Evolutionary conservation across 129 eudicot species (phyloP).

Genomic region (Flaveria sonorensis): DNA sequence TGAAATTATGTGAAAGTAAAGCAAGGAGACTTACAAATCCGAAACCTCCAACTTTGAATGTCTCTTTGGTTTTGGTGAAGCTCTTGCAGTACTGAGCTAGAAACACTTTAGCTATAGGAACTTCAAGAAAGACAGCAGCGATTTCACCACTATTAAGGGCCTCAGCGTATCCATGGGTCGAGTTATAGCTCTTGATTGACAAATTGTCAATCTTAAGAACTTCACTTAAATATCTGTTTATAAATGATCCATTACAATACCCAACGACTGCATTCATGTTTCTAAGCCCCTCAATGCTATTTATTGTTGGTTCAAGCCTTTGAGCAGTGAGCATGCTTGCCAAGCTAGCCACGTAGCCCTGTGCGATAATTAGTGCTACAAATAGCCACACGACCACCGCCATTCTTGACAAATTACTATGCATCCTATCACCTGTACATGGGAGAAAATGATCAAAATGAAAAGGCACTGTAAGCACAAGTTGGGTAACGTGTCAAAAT

Average conservation of each 20-base stretch:
- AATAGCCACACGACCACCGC: slow-evolving; percentile 55
- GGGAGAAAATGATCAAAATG: neutral
- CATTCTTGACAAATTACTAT: slow-evolving; percentile 53
- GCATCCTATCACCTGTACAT: slow-evolving; percentile 40
- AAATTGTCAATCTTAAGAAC: slow-evolving; percentile 27
- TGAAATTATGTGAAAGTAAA: neutral
- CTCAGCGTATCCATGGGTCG: slow-evolving; percentile 34
- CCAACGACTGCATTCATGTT: slow-evolving; percentile 41
- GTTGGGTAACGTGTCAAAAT: too few relatives aligned
- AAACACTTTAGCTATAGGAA: slow-evolving; percentile 48
- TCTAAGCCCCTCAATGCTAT: slow-evolving; percentile 39
- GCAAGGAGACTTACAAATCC: slow-evolving; percentile 49
- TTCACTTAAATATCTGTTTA: slow-evolving; percentile 20
- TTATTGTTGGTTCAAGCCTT: slow-evolving; percentile 40
- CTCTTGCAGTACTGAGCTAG: slow-evolving; percentile 54
- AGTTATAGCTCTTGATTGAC: slow-evolving; percentile 25
- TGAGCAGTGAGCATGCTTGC: slow-evolving; percentile 60
- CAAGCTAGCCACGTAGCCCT: slow-evolving; percentile 66
- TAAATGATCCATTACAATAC: slow-evolving; percentile 38
- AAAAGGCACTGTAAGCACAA: neutral
- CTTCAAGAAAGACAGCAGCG: slow-evolving; percentile 50
- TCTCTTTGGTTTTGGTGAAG: slow-evolving; percentile 44
- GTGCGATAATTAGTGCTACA: slow-evolving; percentile 51
- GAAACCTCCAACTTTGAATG: slow-evolving; percentile 55
- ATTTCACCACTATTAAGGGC: slow-evolving; percentile 44